Percentiles rank a stretch among this genome's conserved stretches.
phyloP scores from a whole-genome alignment of 495 filamentous ascomycete species.

The Copromyces sp. region DNA sequence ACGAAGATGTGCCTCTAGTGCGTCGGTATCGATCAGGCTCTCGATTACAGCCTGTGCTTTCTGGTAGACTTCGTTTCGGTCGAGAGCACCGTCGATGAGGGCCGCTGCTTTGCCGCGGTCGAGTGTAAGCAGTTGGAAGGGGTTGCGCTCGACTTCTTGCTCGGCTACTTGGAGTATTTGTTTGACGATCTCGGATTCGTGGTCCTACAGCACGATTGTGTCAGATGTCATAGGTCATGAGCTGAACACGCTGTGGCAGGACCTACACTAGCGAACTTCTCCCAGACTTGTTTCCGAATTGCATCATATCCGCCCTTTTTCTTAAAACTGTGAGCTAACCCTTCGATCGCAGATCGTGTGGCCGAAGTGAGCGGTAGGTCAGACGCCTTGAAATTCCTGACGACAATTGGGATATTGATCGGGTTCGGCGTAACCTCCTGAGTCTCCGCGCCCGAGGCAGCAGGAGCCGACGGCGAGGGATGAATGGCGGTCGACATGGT shows the following conservation, averaged over 20 bases:
- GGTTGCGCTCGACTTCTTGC: constrained; percentile 72
- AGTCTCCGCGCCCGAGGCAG: neutral
- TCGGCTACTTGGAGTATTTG: constrained; percentile 63
- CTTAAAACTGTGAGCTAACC: constrained; percentile 70
- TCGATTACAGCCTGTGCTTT: constrained; percentile 58
- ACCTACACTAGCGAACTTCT: constrained; percentile 66
- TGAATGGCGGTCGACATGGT: constrained; percentile 12
- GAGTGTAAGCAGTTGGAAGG: constrained; percentile 57
- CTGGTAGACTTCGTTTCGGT: constrained; percentile 73
- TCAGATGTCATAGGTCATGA: neutral
- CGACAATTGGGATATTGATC: constrained; percentile 13
- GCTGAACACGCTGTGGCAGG: constrained; percentile 3
- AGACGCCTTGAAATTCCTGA: constrained; percentile 71
- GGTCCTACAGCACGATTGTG: constrained; percentile 37
- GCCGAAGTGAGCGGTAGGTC: constrained; percentile 67
- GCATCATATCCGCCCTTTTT: constrained; percentile 84
- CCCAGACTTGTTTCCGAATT: constrained; percentile 73
- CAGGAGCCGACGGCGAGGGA: neutral
- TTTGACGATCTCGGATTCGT: constrained; percentile 55
- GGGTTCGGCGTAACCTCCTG: neutral
- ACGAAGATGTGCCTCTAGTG: constrained; percentile 57
- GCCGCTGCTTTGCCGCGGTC: constrained; percentile 72
- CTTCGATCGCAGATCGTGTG: constrained; percentile 66
- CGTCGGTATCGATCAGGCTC: constrained; percentile 53
- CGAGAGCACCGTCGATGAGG: constrained; percentile 77